Conservation (phyloP, 305 asterid genomes). For the Euphrasia arctica region DNA sequence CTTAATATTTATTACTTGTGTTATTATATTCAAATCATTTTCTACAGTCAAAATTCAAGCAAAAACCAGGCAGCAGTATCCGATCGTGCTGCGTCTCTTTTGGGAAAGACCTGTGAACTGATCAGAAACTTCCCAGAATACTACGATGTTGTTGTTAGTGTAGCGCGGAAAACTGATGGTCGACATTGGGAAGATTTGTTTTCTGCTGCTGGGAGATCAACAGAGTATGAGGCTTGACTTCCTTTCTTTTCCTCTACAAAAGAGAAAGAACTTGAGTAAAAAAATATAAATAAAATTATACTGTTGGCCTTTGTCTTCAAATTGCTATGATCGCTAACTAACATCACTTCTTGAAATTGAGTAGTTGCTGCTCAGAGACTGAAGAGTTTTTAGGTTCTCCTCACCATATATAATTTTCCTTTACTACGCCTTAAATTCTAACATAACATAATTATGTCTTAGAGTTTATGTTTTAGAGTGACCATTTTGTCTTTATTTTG, state of each 20-base stretch:
- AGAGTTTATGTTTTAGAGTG: slow-evolving; percentile 1
- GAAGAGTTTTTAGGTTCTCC: slow-evolving; percentile 18
- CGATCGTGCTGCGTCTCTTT: slow-evolving; percentile 55
- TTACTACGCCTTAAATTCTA: slow-evolving; percentile 20
- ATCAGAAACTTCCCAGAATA: slow-evolving; percentile 92
- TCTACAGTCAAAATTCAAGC: slow-evolving; percentile 65
- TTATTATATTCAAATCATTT: slow-evolving; percentile 25
- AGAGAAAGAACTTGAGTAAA: slow-evolving; percentile 7
- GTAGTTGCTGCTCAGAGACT: slow-evolving; percentile 18
- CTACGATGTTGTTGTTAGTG: slow-evolving; percentile 98
- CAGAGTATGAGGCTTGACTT: slow-evolving; percentile 67
- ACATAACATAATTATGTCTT: slow-evolving; percentile 11
- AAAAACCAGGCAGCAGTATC: slow-evolving; percentile 52
- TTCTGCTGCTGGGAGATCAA: slow-evolving; percentile 95
- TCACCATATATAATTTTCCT: slow-evolving; percentile 17
- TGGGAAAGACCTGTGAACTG: slow-evolving; percentile 94
- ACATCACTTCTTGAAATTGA: slow-evolving; percentile 21
- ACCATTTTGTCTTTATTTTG: slow-evolving; percentile 20
- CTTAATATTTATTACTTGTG: slow-evolving; percentile 7
- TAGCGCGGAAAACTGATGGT: slow-evolving; percentile 99
- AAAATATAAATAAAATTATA: slow-evolving; percentile 11
- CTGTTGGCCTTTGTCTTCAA: slow-evolving; percentile 22
- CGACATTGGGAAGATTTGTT: slow-evolving; percentile 99
- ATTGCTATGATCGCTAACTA: slow-evolving; percentile 9
- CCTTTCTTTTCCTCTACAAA: slow-evolving; percentile 20